Percentiles rank a stretch among this genome's conserved stretches.
These are phyloP conservation scores for Cyclotella baltica DNA, from an alignment of 108 stramenopile genomes.

Conservation along the genomic window DNA sequence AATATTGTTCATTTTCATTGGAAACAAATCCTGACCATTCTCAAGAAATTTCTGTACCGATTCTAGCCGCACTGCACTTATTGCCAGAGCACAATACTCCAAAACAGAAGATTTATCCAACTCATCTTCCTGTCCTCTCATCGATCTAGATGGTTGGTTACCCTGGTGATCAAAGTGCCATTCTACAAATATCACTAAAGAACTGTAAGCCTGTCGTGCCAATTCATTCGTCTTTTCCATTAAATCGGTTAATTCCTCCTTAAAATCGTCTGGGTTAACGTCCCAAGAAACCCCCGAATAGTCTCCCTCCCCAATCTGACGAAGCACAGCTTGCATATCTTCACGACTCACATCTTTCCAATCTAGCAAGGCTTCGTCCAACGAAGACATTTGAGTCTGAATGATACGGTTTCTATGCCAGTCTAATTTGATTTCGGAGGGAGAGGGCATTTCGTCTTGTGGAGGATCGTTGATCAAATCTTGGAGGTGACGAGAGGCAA, in stretches of 20 bases:
- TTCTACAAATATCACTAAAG: conserved; percentile 34
- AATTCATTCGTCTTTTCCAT: conserved; percentile 46
- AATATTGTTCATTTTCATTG: background rate
- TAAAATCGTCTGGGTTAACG: background rate
- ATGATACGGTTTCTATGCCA: conserved; percentile 45
- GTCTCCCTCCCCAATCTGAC: conserved; percentile 34
- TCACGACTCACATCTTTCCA: conserved; percentile 17
- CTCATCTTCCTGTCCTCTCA: background rate
- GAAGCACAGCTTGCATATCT: conserved; percentile 21
- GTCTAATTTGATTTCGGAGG: conserved; percentile 16
- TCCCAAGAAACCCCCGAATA: conserved; percentile 16
- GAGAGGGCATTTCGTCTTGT: background rate
- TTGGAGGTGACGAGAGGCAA: conserved; percentile 20
- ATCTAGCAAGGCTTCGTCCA: conserved; percentile 18
- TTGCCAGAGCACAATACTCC: conserved; percentile 68
- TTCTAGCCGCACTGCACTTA: conserved; percentile 53
- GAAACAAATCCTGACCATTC: conserved; percentile 39
- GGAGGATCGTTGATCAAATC: background rate
- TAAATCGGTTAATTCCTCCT: background rate
- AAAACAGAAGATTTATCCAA: conserved; percentile 35
- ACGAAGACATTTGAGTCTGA: conserved; percentile 24
- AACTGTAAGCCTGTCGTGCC: conserved; percentile 25
- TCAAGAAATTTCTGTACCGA: conserved; percentile 45
- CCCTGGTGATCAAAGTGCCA: conserved; percentile 13
- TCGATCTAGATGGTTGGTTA: background rate